Conservation (phyloP, 495 filamentous ascomycete species). For the Trichoderma erinaceum region DNA sequence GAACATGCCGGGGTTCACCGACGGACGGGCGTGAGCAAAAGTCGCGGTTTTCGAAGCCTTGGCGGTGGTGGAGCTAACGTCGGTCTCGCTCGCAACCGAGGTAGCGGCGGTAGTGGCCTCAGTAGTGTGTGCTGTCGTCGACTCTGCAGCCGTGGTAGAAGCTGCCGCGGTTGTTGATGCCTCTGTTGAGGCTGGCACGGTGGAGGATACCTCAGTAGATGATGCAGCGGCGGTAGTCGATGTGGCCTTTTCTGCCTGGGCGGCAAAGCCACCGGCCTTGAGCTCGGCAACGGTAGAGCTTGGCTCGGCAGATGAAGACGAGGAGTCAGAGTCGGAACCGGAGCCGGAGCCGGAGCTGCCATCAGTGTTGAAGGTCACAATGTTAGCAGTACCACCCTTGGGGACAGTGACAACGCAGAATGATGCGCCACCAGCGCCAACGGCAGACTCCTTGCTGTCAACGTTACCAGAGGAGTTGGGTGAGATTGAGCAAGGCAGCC, state of each 20-base stretch:
- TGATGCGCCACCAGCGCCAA: constrained; percentile 62
- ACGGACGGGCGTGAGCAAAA: constrained; percentile 17
- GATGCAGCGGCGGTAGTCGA: neutral
- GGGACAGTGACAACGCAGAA: constrained; percentile 79
- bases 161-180: constrained; percentile 18
- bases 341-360: constrained; percentile 22
- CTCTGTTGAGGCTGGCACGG: constrained; percentile 19
- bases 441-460: constrained; percentile 50
- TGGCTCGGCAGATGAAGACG: neutral
- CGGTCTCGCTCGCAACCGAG: neutral
- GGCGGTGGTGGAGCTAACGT: constrained; percentile 12
- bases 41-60: constrained; percentile 16
- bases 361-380: constrained; percentile 53
- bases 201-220: constrained; percentile 18
- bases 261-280: constrained; percentile 10
- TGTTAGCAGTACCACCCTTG: constrained; percentile 57
- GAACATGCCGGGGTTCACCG: constrained; percentile 25
- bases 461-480: constrained; percentile 50
- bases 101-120: constrained; percentile 16
- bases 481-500: constrained; percentile 69
- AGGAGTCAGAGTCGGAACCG: neutral
- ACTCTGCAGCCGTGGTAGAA: constrained; percentile 19
- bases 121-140: constrained; percentile 6
- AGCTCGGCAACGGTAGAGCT: neutral
- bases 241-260: constrained; percentile 17